Evolutionary conservation across 768 basidiomycete species (phyloP).

Genomic region (Hypholoma fasciculare): DNA sequence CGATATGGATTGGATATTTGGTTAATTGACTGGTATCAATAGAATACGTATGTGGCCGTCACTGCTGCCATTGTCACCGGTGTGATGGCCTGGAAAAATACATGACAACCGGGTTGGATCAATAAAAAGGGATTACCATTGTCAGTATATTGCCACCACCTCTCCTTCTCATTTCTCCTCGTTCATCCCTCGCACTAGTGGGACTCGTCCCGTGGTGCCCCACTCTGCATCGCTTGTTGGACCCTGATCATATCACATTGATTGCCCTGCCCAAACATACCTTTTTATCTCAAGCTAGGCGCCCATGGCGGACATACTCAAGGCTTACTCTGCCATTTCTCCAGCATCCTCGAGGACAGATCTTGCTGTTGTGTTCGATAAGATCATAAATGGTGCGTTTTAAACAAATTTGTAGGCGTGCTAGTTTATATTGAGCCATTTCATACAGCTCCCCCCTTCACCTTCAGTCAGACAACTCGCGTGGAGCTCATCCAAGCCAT

Average conservation of each 20-base stretch:
- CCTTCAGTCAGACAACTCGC: constrained; percentile 48
- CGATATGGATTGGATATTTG: too few relatives aligned
- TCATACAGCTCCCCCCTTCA: constrained; percentile 43
- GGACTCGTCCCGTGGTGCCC: not conserved
- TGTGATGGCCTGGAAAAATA: constrained; percentile 13
- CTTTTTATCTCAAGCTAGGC: not conserved
- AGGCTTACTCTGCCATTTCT: constrained; percentile 48
- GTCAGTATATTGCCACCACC: not conserved
- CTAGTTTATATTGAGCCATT: not conserved
- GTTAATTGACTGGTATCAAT: not conserved
- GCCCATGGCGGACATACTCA: constrained; percentile 47
- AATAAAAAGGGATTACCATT: constrained; percentile 8
- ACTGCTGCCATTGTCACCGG: constrained; percentile 2
- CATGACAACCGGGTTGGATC: constrained; percentile 27
- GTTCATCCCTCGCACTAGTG: not conserved
- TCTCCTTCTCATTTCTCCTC: constrained; percentile 6
- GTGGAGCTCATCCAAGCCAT: constrained; percentile 56
- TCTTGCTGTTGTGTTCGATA: constrained; percentile 46
- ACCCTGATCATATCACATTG: not conserved
- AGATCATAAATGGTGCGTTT: constrained; percentile 46
- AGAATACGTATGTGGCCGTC: not conserved
- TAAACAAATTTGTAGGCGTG: constrained; percentile 9
- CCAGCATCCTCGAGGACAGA: constrained; percentile 45
- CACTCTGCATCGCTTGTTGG: not conserved
- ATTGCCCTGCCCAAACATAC: not conserved